phyloP scores from a whole-genome alignment of 225 moss, liverwort and hornwort genomes.

The Pseudisothecium myosuroides region DNA sequence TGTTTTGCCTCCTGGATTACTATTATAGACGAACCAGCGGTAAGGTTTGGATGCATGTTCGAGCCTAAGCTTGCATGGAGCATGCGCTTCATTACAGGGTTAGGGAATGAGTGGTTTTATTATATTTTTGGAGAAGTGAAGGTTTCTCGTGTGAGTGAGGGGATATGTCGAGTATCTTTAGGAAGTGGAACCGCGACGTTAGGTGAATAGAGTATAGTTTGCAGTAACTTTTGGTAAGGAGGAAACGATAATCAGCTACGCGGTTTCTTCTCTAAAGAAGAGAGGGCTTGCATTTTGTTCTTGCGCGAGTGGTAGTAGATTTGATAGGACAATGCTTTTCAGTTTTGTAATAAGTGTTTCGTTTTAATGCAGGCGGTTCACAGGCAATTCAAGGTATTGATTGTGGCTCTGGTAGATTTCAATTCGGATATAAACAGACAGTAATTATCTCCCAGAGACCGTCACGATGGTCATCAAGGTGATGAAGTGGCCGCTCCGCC shows the following conservation, averaged over 20 bases:
- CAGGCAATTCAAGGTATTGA: not conserved
- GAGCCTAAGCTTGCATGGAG: not conserved
- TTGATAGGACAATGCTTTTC: not conserved
- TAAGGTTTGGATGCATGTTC: not conserved
- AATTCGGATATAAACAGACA: not conserved
- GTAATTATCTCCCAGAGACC: not conserved
- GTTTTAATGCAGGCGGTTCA: not conserved
- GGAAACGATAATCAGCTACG: not conserved
- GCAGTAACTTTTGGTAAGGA: not conserved
- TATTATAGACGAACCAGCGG: not conserved
- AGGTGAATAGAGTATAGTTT: not conserved
- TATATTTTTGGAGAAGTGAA: not conserved
- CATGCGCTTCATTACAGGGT: not conserved
- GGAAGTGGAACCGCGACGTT: not conserved
- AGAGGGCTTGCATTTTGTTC: not conserved
- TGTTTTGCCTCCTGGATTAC: not conserved
- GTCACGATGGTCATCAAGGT: constrained; percentile 81
- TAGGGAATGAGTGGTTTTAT: not conserved
- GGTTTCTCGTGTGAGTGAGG: not conserved
- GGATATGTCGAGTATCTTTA: not conserved
- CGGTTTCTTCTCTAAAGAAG: not conserved
- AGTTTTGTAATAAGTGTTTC: not conserved
- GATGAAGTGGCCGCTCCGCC: constrained; percentile 87
- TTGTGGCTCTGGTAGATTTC: not conserved
- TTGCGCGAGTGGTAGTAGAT: not conserved